These are phyloP conservation scores for Dothideomycetes sp. DNA, from an alignment of 2,329 filamentous ascomycete genomes.

Conservation along the genomic window DNA sequence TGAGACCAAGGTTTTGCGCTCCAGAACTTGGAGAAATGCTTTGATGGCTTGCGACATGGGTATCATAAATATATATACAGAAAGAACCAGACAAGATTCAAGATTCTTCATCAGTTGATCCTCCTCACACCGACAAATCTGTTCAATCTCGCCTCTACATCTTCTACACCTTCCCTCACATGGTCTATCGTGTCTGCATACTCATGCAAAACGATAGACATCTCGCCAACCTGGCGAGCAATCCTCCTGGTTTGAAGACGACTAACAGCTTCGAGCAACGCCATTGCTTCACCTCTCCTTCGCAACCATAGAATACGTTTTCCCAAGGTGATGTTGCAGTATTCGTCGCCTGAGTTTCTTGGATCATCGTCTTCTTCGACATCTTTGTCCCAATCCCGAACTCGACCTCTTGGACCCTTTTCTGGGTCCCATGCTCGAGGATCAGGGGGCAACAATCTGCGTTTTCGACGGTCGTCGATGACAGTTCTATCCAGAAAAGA, in stretches of 20 bases:
- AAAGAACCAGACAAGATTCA: not conserved
- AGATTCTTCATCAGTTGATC: slow-evolving; percentile 19
- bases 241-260: slow-evolving; percentile 32
- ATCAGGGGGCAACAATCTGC: slow-evolving; percentile 1
- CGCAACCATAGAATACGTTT: slow-evolving; percentile 31
- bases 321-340: slow-evolving; percentile 26
- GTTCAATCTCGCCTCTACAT: slow-evolving; percentile 24
- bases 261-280: slow-evolving; percentile 28
- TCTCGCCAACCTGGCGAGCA: slow-evolving; percentile 26
- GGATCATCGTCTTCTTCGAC: slow-evolving; percentile 26
- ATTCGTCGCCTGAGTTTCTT: slow-evolving; percentile 24
- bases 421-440: not conserved
- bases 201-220: slow-evolving; percentile 24
- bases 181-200: slow-evolving; percentile 20
- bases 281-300: slow-evolving; percentile 28
- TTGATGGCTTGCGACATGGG: not conserved
- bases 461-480: not conserved
- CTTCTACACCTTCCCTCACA: slow-evolving; percentile 20
- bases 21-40: too few relatives aligned
- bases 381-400: slow-evolving; percentile 18
- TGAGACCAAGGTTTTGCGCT: too few relatives aligned
- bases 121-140: slow-evolving; percentile 26
- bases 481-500: slow-evolving; percentile 27
- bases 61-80: not conserved
- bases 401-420: slow-evolving; percentile 14